Conservation (phyloP, 371 early-diverging fungal genomes). For the Lichtheimia hyalospora region DNA sequence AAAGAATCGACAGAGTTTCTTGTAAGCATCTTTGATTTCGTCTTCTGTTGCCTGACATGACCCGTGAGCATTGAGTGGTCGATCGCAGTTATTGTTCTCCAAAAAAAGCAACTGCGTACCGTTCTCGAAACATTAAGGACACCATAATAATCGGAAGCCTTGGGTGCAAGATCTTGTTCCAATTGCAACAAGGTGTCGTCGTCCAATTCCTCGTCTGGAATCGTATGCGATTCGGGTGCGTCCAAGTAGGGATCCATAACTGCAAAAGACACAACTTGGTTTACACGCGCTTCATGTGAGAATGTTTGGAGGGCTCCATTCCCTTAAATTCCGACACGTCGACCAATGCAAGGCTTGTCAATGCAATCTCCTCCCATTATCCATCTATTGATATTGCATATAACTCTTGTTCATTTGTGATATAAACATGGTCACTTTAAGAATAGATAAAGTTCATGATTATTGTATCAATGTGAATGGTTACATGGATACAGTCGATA, state of each 20-base stretch:
- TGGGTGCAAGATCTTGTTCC: slow-evolving; percentile 47
- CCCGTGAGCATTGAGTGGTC: background rate
- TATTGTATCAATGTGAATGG: too few species aligned
- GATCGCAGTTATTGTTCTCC: slow-evolving; percentile 1
- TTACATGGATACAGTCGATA: too few species aligned
- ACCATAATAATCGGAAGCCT: slow-evolving; percentile 75
- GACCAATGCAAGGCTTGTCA: too few species aligned
- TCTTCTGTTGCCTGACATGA: slow-evolving; percentile 73
- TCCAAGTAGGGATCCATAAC: slow-evolving; percentile 59
- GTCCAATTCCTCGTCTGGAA: slow-evolving; percentile 35
- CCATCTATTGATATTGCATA: too few species aligned
- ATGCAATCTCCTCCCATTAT: too few species aligned
- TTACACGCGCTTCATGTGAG: too few species aligned
- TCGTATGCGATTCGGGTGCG: slow-evolving; percentile 24
- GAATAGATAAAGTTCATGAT: too few species aligned
- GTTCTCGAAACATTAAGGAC: slow-evolving; percentile 79
- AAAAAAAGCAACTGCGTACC: slow-evolving; percentile 40
- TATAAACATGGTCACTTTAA: too few species aligned
- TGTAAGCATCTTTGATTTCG: slow-evolving; percentile 84
- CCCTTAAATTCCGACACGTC: too few species aligned
- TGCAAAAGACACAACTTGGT: background rate
- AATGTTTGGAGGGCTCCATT: too few species aligned
- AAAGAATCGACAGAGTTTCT: slow-evolving; percentile 78
- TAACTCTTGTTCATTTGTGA: too few species aligned
- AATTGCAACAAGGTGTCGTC: slow-evolving; percentile 49